Conservation (phyloP, 2,329 filamentous ascomycete genomes). For the Didymella pinodella region DNA sequence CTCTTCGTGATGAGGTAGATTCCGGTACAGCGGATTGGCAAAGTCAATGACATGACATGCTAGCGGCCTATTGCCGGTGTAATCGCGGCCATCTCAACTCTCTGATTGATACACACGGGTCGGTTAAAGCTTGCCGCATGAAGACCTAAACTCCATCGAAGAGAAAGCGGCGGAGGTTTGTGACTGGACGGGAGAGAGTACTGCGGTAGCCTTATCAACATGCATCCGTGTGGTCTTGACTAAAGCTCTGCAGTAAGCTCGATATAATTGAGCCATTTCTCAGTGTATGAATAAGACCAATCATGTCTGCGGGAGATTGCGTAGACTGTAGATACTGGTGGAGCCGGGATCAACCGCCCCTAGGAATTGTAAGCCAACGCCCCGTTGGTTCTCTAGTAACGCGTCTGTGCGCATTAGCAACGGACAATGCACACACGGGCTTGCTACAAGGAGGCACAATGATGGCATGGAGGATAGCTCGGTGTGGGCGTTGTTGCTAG, state of each 20-base stretch:
- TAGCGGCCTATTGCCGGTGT: conserved; percentile 32
- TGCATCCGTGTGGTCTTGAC: conserved; percentile 41
- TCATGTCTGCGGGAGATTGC: conserved; percentile 10
- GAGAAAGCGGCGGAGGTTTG: conserved; percentile 23
- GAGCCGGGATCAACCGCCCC: conserved; percentile 11
- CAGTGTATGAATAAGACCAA: conserved; percentile 5
- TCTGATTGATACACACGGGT: conserved; percentile 29
- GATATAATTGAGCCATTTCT: conserved; percentile 20
- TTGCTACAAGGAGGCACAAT: background rate
- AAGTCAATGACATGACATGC: conserved; percentile 25
- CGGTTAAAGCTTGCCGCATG: conserved; percentile 30
- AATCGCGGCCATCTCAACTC: conserved; percentile 23
- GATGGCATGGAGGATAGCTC: background rate
- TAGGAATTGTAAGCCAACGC: conserved; percentile 7
- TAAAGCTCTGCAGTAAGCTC: conserved; percentile 47
- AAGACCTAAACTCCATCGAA: conserved; percentile 30
- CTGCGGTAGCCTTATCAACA: conserved; percentile 45
- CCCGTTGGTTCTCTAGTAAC: background rate
- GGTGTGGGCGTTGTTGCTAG: background rate
- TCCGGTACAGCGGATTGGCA: conserved; percentile 38
- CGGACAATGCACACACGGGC: background rate
- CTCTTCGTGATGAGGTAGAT: conserved; percentile 20
- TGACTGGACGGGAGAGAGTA: conserved; percentile 27
- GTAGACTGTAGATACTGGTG: conserved; percentile 14
- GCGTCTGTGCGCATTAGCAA: background rate